Conservation (phyloP, 1,284 basidiomycete species). For the Ceratobasidium sp. region DNA sequence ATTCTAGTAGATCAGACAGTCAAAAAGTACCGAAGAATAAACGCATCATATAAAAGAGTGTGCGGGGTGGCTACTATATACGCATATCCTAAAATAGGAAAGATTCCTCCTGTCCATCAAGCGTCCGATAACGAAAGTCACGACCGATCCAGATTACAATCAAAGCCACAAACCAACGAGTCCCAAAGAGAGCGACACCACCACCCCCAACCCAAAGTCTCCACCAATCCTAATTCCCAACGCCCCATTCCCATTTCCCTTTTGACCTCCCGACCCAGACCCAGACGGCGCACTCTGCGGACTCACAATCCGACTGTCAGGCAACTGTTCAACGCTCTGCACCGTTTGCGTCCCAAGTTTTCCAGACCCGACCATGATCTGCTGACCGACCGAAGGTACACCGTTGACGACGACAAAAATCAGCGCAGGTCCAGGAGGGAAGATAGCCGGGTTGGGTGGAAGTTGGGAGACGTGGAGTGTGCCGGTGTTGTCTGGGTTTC, state of each 20-base stretch:
- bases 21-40: no score
- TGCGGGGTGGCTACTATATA: no score
- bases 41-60: no score
- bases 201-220: background rate
- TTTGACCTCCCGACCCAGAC: constrained; percentile 54
- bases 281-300: constrained; percentile 58
- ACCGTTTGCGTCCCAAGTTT: constrained; percentile 74
- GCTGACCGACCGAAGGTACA: constrained; percentile 81
- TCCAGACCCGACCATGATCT: constrained; percentile 83
- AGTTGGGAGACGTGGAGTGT: constrained; percentile 80
- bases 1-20: no score
- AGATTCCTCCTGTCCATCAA: no score
- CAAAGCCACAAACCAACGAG: no score
- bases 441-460: constrained; percentile 83
- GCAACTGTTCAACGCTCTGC: constrained; percentile 62
- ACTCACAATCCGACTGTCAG: constrained; percentile 58
- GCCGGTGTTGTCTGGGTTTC: constrained; percentile 75
- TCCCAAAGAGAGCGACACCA: background rate
- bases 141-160: no score
- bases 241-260: constrained; percentile 40
- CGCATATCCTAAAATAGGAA: no score
- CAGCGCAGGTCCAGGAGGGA: constrained; percentile 87
- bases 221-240: background rate
- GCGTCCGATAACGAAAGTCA: no score
- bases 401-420: constrained; percentile 84